Base-by-base conservation (phyloP, 1,284 basidiomycete species). In the Coniophora puteana region DNA sequence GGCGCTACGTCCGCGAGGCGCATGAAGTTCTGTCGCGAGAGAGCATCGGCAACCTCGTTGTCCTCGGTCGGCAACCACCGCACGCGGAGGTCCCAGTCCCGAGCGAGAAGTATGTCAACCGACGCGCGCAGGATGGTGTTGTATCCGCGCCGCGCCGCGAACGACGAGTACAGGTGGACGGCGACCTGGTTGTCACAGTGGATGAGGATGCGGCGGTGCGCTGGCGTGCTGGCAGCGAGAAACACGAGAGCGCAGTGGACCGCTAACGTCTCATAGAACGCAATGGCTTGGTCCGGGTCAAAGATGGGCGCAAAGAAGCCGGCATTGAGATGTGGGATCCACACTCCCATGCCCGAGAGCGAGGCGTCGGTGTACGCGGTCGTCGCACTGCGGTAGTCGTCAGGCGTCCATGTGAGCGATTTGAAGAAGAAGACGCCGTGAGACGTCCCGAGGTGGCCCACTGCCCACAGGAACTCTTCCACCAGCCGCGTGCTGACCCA, bases 151-250 rank as follows among this genome's bases (percentile, higher is more conserved):
- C 13, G 5, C 0, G 53, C 53, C 1, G 45, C 40, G 8, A 70
- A 39, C 0, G 59, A 49, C 36, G 53, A 45, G 45, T 69, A 71
- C 4, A 68, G 59, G 26, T 58, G 41, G 8, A 66, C 61, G 0
- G 58, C 58, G 47, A 64, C 61, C 0, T 40, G 16, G 43, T 59
- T 67, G 43, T 71, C 66, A 2, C 65, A 49, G 30, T 39, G 54
- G 5, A 63, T 52, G 1, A 41, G 40, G 6, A 59, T 10, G 11
- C 49, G 45, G 6, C 31, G 23, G 2, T 44, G 38, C 1, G 0
- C 27, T 4, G 17, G 13, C 2, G 34, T 14, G 0, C 40, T 22
- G 5, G 49, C 41, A 6, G 47, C 8, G 7, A 46, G 36, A 17
- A 22, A 32, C 5, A 21, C 17, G 11, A 48, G 47, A 14, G 34